Evolutionary conservation across 768 basidiomycete species (phyloP).

Genomic region (Chiua virens): DNA sequence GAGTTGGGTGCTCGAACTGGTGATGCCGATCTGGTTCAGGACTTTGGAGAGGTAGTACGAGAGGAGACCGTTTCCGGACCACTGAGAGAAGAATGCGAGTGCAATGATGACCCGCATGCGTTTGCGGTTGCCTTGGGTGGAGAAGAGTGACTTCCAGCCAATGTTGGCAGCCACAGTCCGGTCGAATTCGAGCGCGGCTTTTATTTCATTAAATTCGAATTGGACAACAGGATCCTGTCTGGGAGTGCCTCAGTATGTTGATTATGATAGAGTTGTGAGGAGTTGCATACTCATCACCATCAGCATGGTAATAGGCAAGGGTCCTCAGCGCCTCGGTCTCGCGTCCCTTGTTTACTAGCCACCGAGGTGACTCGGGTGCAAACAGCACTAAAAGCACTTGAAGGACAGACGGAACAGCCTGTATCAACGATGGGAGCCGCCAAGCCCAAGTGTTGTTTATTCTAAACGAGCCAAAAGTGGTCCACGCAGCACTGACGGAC

Average conservation of each 20-base stretch:
- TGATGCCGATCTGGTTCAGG: slow-evolving; percentile 63
- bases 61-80: slow-evolving; percentile 73
- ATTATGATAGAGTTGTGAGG: not conserved
- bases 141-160: slow-evolving; percentile 67
- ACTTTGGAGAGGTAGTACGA: slow-evolving; percentile 75
- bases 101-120: slow-evolving; percentile 68
- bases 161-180: slow-evolving; percentile 54
- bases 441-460: slow-evolving; percentile 71
- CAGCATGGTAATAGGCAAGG: slow-evolving; percentile 82
- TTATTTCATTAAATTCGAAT: slow-evolving; percentile 82
- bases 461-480: slow-evolving; percentile 74
- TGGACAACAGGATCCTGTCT: slow-evolving; percentile 65
- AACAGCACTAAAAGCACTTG: slow-evolving; percentile 69
- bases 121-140: slow-evolving; percentile 65
- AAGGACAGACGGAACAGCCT: slow-evolving; percentile 66
- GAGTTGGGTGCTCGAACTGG: slow-evolving; percentile 50
- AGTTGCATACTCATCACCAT: slow-evolving; percentile 56
- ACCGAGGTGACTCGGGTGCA: slow-evolving; percentile 83
- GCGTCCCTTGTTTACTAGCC: slow-evolving; percentile 72
- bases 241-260: not conserved
- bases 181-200: slow-evolving; percentile 73
- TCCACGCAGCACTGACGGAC: slow-evolving; percentile 64
- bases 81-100: slow-evolving; percentile 71
- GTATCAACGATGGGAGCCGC: slow-evolving; percentile 76
- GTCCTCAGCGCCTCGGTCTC: slow-evolving; percentile 64